These are phyloP conservation scores for Paramecium octaurelia DNA, from an alignment of 73 alveolate genomes.

Conservation along the genomic window DNA sequence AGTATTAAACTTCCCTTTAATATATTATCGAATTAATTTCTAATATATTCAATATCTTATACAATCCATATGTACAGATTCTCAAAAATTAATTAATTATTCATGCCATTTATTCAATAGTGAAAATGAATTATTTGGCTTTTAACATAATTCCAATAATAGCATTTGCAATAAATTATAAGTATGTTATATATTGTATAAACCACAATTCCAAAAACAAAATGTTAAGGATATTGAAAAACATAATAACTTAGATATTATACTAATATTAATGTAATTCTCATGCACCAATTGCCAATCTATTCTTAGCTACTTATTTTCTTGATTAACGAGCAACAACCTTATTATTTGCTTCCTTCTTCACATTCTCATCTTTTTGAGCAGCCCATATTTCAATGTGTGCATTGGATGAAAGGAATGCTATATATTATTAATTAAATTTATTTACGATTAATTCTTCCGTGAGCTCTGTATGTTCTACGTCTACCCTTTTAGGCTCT, in stretches of 20 bases:
- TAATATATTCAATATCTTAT: background rate
- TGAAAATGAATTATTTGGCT: background rate
- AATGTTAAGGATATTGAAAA: background rate
- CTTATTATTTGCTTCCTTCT: constrained; percentile 78
- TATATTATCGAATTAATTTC: background rate
- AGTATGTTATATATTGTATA: background rate
- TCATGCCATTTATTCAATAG: too few relatives aligned
- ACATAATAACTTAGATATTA: background rate
- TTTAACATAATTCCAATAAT: background rate
- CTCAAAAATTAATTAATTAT: too few relatives aligned
- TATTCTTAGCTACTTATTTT: constrained; percentile 75
- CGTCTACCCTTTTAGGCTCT: constrained; percentile 97
- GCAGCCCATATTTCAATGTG: constrained; percentile 89
- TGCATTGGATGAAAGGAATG: constrained; percentile 89
- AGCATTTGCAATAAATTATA: background rate
- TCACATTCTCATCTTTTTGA: constrained; percentile 87
- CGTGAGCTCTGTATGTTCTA: constrained; percentile 99
- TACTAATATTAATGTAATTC: background rate
- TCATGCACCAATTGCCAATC: constrained; percentile 75
- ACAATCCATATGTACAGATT: background rate
- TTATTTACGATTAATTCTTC: constrained; percentile 85
- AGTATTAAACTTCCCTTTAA: background rate
- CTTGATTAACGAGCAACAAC: constrained; percentile 66
- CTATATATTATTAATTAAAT: background rate
- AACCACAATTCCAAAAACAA: background rate